Evolutionary conservation across 805 yeast species (phyloP), one percentile per base, ranked within the genome.

Genomic region (Candida yuanshanica): DNA sequence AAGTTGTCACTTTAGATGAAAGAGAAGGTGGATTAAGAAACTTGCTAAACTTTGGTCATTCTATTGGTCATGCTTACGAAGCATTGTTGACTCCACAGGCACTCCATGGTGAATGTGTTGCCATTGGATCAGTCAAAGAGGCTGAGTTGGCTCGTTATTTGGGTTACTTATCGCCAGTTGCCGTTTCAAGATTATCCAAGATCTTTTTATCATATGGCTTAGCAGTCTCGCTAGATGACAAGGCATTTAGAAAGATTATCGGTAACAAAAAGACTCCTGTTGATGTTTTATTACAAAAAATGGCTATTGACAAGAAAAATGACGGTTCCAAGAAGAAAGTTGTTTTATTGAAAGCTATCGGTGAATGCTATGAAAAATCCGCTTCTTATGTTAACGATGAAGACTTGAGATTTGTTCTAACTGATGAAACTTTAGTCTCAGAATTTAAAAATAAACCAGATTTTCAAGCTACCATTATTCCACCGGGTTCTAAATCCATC

Each of bases 41-140:
- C 63, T 66, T 93, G 49, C 72, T 93, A 45, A 93, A 93, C 65
- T 93, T 91, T 59, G 99, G 99, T 26, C 99, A 93, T 63, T 78
- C 96, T 22, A 90, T 93, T 54, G 99, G 99, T 35, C 99, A 93
- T 62, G 99, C 99, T 17, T 89, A 84, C 50, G 99, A 93, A 68
- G 98, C 99, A n/a, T 80, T 93, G 26, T 71, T 93, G 47, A 90
- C 98, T 4, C 99, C 99, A 8, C 88, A 90, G 62, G 93, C 95
- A 20, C 73, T 93, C 35, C 99, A 93, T 58, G 99, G 99, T 45
- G 99, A 93, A 65, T 93, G 99, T 74, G 99, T 93, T n/a, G 75
- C 98, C n/a, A 75, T 93, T 46, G 99, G 99, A 49, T 84, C 89
- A 75, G 81, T 93, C 25, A 75, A 81, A 55, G 99, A 93, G 64